Base-by-base conservation (phyloP, 805 yeast species). In the Groenewaldozyma tartarivorans region DNA sequence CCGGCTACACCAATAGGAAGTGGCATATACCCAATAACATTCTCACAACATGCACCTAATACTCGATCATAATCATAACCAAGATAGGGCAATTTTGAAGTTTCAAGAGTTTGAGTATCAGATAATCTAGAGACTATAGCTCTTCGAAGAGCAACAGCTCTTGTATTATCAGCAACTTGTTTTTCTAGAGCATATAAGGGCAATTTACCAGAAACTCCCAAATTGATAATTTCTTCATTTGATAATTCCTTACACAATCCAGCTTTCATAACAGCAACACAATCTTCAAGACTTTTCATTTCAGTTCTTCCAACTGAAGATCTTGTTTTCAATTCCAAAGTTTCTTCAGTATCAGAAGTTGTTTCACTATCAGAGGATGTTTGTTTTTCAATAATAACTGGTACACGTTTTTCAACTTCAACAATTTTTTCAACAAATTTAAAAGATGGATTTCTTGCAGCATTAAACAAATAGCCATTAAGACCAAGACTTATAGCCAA, bases 1-100 rank as follows among this genome's bases (percentile, higher is more conserved):
- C 99, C 99, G 20, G 96, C 96, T 57, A 92, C 80, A 61, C 99
- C 99, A 42, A 92, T 86, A 4, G 99, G 99, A 33, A 92, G 61
- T 20, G 98, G 99, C 79, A 90, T 76, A 59, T 71, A 92, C 22
- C 99, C 99, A 61, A 92, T 82, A 44, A 92, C 99, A 57, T 92
- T 92, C 62, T 92, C 99, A 69, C 99, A 92, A 67, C 99, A 92
- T 6, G 98, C 96, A 47, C 98, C 98, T 56, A 88, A 81, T 4
- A 92, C 98, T 50, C 97, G 79, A 58, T 87, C 94, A 60, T 87
- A 92, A 60, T 92, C 96, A 58, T 90, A 92, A 55, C 76, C 66
- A 48, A 70, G 66, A 62, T 77, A 87, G 15, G 99, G 99, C 48
- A 92, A 69, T 48, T 76, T 74, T 26, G 74, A 67, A 2, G 81